Evolutionary conservation across 176 grass and related monocot genomes (phyloP).

Genomic region (Triticum timopheevii): DNA sequence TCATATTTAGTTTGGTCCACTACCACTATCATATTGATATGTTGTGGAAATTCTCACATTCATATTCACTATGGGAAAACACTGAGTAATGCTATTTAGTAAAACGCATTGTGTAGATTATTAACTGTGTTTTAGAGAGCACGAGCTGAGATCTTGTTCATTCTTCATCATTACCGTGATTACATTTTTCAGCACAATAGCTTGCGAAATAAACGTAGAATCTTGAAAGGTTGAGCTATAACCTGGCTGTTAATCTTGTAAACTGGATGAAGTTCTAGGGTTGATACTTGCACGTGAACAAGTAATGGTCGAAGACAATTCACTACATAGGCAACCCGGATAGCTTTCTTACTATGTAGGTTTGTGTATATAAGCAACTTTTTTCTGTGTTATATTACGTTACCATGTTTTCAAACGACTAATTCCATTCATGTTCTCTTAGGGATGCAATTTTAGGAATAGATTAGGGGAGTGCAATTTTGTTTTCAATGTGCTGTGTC

Average conservation of each 20-base stretch:
- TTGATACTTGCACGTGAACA: neutral
- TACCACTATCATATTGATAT: conserved; percentile 4
- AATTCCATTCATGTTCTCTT: conserved; percentile 5
- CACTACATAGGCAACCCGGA: neutral
- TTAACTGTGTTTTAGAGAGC: neutral
- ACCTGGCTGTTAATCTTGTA: neutral
- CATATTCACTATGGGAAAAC: neutral
- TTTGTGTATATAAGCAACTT: conserved; percentile 17
- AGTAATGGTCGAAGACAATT: neutral
- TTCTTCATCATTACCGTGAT: conserved; percentile 11
- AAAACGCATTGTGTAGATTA: neutral
- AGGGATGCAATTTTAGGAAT: neutral
- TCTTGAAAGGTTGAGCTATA: conserved; percentile 9
- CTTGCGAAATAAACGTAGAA: neutral
- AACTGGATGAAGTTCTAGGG: neutral
- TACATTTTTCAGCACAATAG: neutral
- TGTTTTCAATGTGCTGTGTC: neutral
- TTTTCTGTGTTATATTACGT: neutral
- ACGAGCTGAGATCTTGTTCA: neutral
- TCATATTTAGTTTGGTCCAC: neutral
- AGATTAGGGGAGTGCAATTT: neutral
- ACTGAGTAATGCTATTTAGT: neutral
- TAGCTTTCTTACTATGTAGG: conserved; percentile 1
- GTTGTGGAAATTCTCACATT: neutral
- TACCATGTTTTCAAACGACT: neutral